Percentiles rank a stretch among this genome's conserved stretches.
Conservation (phyloP, 2,329 filamentous ascomycete species). For the Phaeosphaeria sp. region DNA sequence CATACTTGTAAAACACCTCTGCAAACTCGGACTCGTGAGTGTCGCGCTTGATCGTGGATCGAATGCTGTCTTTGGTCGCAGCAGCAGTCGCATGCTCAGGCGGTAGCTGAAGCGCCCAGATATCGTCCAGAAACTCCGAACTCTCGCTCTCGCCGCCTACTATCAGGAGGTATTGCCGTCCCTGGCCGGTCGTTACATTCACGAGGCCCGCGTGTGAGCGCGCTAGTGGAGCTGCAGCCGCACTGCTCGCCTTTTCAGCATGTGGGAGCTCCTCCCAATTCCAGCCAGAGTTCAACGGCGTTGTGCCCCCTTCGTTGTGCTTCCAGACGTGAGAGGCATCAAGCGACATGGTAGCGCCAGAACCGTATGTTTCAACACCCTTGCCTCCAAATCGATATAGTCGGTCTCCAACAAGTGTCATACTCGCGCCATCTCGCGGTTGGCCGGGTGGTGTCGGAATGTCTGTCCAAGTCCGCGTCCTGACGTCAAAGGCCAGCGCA, state of each 20-base stretch:
- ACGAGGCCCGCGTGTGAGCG: constrained; percentile 55
- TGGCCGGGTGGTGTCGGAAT: constrained; percentile 56
- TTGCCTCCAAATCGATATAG: constrained; percentile 57
- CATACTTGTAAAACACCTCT: constrained; percentile 57
- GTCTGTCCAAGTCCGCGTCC: constrained; percentile 57
- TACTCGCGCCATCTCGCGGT: constrained; percentile 43
- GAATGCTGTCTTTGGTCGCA: constrained; percentile 58
- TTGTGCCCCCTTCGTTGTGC: constrained; percentile 45
- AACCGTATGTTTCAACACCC: constrained; percentile 27
- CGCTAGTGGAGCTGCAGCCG: constrained; percentile 45
- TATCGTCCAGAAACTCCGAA: constrained; percentile 48
- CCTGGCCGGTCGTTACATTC: constrained; percentile 59
- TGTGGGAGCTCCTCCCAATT: constrained; percentile 38
- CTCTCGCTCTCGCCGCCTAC: constrained; percentile 54
- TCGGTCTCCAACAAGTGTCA: constrained; percentile 54
- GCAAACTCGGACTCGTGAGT: constrained; percentile 60
- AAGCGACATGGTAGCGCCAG: constrained; percentile 35
- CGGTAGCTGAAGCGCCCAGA: constrained; percentile 62
- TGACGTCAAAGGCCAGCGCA: constrained; percentile 60
- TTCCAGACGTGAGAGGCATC: constrained; percentile 45
- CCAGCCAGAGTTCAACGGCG: constrained; percentile 43
- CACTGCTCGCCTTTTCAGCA: constrained; percentile 13
- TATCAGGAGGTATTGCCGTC: constrained; percentile 60
- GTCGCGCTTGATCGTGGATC: constrained; percentile 52
- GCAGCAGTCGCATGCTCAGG: constrained; percentile 56